phyloP scores from a whole-genome alignment of 495 filamentous ascomycete species.

The Sordaria brevicollis region DNA sequence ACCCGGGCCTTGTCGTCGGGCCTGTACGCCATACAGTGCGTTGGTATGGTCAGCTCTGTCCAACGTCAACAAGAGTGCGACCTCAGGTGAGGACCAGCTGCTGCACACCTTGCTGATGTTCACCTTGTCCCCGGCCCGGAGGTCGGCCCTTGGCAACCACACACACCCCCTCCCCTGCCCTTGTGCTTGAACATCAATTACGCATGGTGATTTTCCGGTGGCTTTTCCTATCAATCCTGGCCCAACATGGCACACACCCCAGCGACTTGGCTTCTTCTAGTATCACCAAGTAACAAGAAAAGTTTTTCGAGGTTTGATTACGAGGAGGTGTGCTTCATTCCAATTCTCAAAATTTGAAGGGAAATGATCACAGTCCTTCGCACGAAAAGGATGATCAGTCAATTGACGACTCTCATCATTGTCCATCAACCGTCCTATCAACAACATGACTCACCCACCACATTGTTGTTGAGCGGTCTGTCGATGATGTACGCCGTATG shows the following conservation, averaged over 20 bases:
- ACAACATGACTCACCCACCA: conserved; percentile 25
- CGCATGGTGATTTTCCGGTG: background rate
- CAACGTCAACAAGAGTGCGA: background rate
- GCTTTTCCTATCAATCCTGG: background rate
- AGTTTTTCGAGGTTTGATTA: background rate
- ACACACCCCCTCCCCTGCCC: background rate
- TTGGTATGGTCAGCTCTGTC: background rate
- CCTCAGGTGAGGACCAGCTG: background rate
- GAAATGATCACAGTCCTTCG: background rate
- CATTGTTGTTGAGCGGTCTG: conserved; percentile 5
- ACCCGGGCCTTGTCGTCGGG: background rate
- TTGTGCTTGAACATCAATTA: background rate
- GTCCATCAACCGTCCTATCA: background rate
- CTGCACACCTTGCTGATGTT: background rate
- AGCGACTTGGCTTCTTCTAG: background rate
- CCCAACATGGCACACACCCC: background rate
- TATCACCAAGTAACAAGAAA: background rate
- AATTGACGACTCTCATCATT: background rate
- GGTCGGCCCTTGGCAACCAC: background rate
- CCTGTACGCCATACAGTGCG: background rate
- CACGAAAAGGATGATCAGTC: background rate
- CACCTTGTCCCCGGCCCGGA: background rate
- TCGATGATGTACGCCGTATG: conserved; percentile 20
- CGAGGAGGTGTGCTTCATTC: background rate
- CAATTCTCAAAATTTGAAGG: background rate